These are phyloP conservation scores for Penicillium pulvis DNA, from an alignment of 495 filamentous ascomycete species.

Conservation along the genomic window DNA sequence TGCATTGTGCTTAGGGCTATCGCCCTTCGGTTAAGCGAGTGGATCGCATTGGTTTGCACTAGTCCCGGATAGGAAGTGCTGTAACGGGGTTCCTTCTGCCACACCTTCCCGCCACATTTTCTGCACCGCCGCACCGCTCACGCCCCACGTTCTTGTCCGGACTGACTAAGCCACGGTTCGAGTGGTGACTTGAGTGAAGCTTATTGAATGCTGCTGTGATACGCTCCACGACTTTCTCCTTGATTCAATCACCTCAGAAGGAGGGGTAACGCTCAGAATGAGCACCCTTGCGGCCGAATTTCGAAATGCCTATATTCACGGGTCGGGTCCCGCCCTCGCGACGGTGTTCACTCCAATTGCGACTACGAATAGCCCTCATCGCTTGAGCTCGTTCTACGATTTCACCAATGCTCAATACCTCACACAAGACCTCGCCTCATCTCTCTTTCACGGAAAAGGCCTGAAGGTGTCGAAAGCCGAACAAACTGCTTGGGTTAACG, in stretches of 20 bases:
- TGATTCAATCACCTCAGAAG: neutral
- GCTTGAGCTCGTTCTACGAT: constrained; percentile 61
- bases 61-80: constrained; percentile 24
- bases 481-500: constrained; percentile 74
- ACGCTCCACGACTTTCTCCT: neutral
- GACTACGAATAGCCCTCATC: constrained; percentile 54
- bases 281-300: constrained; percentile 64
- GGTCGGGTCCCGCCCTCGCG: constrained; percentile 67
- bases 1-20: constrained; percentile 51
- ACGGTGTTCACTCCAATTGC: constrained; percentile 68
- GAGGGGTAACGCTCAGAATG: constrained; percentile 48
- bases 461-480: constrained; percentile 62
- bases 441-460: constrained; percentile 58
- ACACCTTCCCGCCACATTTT: constrained; percentile 15
- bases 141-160: constrained; percentile 4
- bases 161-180: neutral
- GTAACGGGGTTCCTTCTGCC: constrained; percentile 11
- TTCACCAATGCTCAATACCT: constrained; percentile 61
- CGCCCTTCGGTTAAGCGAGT: constrained; percentile 53
- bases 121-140: constrained; percentile 15
- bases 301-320: constrained; percentile 51
- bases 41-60: constrained; percentile 30
- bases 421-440: constrained; percentile 61
- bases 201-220: neutral
- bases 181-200: neutral